Evolutionary conservation across 805 yeast genomes (phyloP), one percentile per base, ranked within the genome.

Genomic region (Teunomyces cretensis): DNA sequence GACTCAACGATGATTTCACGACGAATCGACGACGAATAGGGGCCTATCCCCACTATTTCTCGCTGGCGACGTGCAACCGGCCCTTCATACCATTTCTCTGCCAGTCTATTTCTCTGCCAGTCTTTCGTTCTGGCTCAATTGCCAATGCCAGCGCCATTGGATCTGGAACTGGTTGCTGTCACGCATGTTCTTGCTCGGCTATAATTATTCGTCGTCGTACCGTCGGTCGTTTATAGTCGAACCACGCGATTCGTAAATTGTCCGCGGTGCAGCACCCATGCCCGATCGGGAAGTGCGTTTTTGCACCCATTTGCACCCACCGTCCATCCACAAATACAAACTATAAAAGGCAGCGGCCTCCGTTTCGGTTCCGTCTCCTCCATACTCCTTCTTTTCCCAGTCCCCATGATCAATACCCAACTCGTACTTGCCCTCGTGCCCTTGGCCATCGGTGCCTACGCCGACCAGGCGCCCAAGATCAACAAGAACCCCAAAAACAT

Each of bases 401-500:
- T 6, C 22, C 22, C 39, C n/a, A 35, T 27, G 38, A 15, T 42
- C 16, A 42, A 35, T 24, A 28, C 24, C 12, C 45, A 31, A 27
- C 32, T 42, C 15, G 24, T 44, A 9, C 33, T 44, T 15, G 33
- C 38, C 9, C 32, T 37, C 16, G 16, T 33, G 30, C 35, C 43
- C 13, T 28, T 41, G 15, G 16, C 28, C 9, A 30, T 38, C 5
- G 37, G 30, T 17, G 45, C 27, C 14, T 15, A 17, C 15, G 79
- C 74, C 6, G 70, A 55, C 16, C 63, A 68, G 44, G 86, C 86
- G 1, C 83, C 84, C n/a, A 61, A 61, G 42, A 67, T 71, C 49
- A 65, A 62, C 24, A 74, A 70, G 50, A 78, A 80, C 51, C 81
- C 84, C 6, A 70, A 67, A 33, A 68, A 70, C 46, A 69, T 75